Evolutionary conservation across 495 filamentous ascomycete genomes (phyloP).

Genomic region (Talaromyces thailandensis): DNA sequence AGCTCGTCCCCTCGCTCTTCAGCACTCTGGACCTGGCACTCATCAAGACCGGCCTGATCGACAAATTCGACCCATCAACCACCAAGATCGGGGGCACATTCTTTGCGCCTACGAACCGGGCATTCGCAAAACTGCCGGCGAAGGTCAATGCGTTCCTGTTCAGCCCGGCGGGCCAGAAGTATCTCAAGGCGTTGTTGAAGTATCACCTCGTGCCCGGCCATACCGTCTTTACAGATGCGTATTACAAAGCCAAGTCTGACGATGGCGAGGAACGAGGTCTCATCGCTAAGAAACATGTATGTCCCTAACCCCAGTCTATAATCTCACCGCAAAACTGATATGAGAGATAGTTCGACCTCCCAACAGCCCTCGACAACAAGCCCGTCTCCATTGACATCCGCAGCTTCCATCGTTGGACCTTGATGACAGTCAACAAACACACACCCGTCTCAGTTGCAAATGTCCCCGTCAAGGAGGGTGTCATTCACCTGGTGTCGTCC

Average conservation of each 20-base stretch:
- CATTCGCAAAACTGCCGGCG: slow-evolving; percentile 62
- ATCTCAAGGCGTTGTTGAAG: slow-evolving; percentile 61
- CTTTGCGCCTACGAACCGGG: slow-evolving; percentile 69
- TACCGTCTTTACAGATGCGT: slow-evolving; percentile 77
- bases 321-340: background rate
- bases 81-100: slow-evolving; percentile 50
- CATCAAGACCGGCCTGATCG: slow-evolving; percentile 54
- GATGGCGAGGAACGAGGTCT: background rate
- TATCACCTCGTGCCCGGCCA: slow-evolving; percentile 70
- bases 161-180: slow-evolving; percentile 55
- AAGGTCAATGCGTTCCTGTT: slow-evolving; percentile 71
- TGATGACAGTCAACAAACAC: slow-evolving; percentile 8
- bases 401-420: slow-evolving; percentile 1
- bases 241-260: slow-evolving; percentile 39
- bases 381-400: slow-evolving; percentile 4
- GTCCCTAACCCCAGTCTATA: too few species aligned
- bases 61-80: slow-evolving; percentile 30
- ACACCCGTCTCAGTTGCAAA: slow-evolving; percentile 23
- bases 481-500: slow-evolving; percentile 3
- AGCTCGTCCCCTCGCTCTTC: slow-evolving; percentile 62
- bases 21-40: slow-evolving; percentile 68
- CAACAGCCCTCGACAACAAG: background rate
- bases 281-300: slow-evolving; percentile 1
- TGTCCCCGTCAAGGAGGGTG: slow-evolving; percentile 9
- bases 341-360: slow-evolving; percentile 1